Base-by-base conservation (phyloP, 2,329 filamentous ascomycete genomes). In the Rhynchosporium secalis region DNA sequence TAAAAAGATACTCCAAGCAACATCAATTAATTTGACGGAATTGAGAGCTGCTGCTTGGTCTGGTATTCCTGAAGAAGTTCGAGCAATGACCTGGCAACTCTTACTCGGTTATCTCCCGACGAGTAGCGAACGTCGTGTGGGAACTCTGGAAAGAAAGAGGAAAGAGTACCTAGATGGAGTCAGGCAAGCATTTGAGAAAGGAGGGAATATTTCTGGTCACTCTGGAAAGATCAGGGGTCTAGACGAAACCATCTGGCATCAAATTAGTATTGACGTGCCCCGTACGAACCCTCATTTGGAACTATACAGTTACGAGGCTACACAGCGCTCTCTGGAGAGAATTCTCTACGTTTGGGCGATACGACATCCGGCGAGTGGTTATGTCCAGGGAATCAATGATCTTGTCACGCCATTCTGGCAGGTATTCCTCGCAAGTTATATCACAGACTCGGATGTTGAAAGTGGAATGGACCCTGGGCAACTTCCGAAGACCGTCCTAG, bases 281-380 rank as follows among this genome's bases (percentile, higher is more conserved):
- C 86, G 95, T 56, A 99, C 95, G 3, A 98, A 96, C 73, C 95
- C 95, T 10, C 95, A 98, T 76, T 88, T 99, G 59, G 91, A 96
- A 70, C 82, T 99, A 0, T 99, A 99, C 77, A 86, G 91, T 68
- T 98, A 96, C 73, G 94, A 98, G 76, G 94, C 94, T 4, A 99
- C 96, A 0, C 95, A 99, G 75, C 83, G 93, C 60, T 97, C 92
- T 0, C 79, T 99, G 13, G 96, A 99, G 76, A 87, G 94, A 55
- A 98, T 99, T 69, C 78, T 99, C 26, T 99, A 99, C 74, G 86
- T 99, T 1, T 99, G 95, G 95, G 95, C 95, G 1, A 96, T 99
- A 69, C 86, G 96, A 56, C 95, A 99, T 78, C 95, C 95, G 1
- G 96, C 96, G 5, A 96, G 92, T 73, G 95, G 95, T 57, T 99